Base-by-base conservation (phyloP, 495 filamentous ascomycete species). In the Aspergillus kassunensis region DNA sequence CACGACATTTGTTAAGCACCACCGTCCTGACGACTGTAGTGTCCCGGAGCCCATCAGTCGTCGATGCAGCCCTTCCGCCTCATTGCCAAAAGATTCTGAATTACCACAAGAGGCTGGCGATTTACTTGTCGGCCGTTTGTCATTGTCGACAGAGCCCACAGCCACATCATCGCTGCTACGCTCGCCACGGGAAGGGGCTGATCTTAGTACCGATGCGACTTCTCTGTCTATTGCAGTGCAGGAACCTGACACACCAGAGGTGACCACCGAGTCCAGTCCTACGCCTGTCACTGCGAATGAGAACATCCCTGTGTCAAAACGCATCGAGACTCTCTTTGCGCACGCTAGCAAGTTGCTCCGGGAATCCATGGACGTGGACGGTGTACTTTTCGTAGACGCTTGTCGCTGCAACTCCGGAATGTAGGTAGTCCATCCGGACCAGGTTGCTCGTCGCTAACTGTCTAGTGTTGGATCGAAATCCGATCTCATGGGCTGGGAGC, bases 311-410 rank as follows among this genome's bases (percentile, higher is more conserved):
- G 8, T 44, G 3, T 30, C 25, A n/a, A 19, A 15, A 4, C 41
- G 41, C 10, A 44, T 44, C 11, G 12, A 10, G 7, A 16, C 6
- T 30, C 52, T 19, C 48, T 68, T 7, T 67, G 68, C 42, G 54
- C 61, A 12, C 55, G 56, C 70, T 12, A 63, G 66, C n/a, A 27
- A 51, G 13, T 37, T 73, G 18, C 55, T 73, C 13, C 58, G 54
- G 24, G 58, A 62, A 8, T 60, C 56, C 0, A 62, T 71, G 49
- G 62, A 63, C 23, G 48, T 70, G 10, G 70, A 71, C 37, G 70
- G 70, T 9, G 69, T 70, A 2, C 20, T 67, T 20, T 71, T 73
- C 49, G 49, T 70, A 3, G 68, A 73, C 40, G 62, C 67, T 8
- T 56, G 52, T 0, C 54, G 51, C 11, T 49, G 44, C 13, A 61